Conservation (phyloP, 768 basidiomycete species). For the Lactifluus echinatus region DNA sequence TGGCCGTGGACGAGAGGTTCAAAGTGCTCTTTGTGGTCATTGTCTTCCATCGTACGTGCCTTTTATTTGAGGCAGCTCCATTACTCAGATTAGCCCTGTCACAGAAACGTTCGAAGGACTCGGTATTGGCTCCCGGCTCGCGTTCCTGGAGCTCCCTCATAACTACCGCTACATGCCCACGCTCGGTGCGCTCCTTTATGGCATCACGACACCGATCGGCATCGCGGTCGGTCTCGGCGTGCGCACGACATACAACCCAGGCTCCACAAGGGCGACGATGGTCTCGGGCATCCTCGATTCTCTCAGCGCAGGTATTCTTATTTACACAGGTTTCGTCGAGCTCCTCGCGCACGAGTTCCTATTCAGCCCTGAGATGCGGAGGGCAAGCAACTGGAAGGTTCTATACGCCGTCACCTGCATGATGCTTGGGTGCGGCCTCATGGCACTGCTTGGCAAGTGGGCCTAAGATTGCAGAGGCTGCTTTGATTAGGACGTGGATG, state of each 20-base stretch:
- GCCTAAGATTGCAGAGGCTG: slow-evolving; percentile 36
- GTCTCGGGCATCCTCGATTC: slow-evolving; percentile 83
- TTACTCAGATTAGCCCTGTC: not conserved
- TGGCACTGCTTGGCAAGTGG: slow-evolving; percentile 89
- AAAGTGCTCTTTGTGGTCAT: slow-evolving; percentile 83
- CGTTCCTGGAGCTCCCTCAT: slow-evolving; percentile 55
- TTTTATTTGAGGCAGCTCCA: not conserved
- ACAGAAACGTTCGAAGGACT: slow-evolving; percentile 91
- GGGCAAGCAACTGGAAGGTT: slow-evolving; percentile 55
- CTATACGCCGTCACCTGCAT: slow-evolving; percentile 69
- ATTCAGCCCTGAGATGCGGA: slow-evolving; percentile 79
- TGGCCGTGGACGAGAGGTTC: slow-evolving; percentile 81
- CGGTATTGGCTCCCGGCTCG: slow-evolving; percentile 85
- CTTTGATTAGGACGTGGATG: not conserved
- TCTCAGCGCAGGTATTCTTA: slow-evolving; percentile 76
- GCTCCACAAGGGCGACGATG: slow-evolving; percentile 63
- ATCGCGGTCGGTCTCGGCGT: slow-evolving; percentile 80
- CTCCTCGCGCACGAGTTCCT: slow-evolving; percentile 92
- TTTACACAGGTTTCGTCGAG: slow-evolving; percentile 86
- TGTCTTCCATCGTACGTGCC: slow-evolving; percentile 80
- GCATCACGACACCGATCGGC: slow-evolving; percentile 77
- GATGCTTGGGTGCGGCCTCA: slow-evolving; percentile 75
- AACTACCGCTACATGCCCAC: slow-evolving; percentile 50
- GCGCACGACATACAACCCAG: slow-evolving; percentile 73
- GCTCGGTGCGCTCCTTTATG: slow-evolving; percentile 55